A percentile compares a stretch with the other conserved stretches of the same genome.
Conservation (phyloP, 768 basidiomycete species). For the Chalciporus piperatus region DNA sequence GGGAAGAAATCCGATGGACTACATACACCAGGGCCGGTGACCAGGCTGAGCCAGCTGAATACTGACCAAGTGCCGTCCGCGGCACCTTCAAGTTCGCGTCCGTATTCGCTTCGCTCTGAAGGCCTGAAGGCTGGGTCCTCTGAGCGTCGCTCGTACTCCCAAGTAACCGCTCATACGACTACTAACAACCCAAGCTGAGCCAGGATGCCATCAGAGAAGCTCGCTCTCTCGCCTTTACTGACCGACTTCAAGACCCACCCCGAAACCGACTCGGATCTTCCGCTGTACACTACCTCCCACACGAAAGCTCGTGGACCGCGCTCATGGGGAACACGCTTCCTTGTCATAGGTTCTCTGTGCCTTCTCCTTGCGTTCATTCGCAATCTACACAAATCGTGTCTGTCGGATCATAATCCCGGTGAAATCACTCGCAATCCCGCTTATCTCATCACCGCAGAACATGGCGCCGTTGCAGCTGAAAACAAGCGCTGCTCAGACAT, state of each 20-base stretch:
- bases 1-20: too few relatives aligned
- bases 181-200: too few relatives aligned
- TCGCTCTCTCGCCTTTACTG: background rate
- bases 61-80: too few relatives aligned
- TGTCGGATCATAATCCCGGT: background rate
- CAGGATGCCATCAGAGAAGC: too few relatives aligned
- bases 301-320: background rate
- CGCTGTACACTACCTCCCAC: constrained; percentile 13
- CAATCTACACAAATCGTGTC: background rate
- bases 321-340: constrained; percentile 12
- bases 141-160: too few relatives aligned
- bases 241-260: background rate
- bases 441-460: constrained; percentile 56
- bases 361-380: constrained; percentile 11
- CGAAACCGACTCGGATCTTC: constrained; percentile 10
- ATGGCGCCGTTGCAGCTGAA: constrained; percentile 90
- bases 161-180: too few relatives aligned
- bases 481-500: constrained; percentile 83
- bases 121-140: too few relatives aligned
- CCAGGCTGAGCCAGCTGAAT: too few relatives aligned
- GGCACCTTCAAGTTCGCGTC: too few relatives aligned
- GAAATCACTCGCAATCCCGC: constrained; percentile 43
- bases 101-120: too few relatives aligned
- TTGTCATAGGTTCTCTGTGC: constrained; percentile 10
- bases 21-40: too few relatives aligned